A percentile compares a stretch with the other conserved stretches of the same genome.
These are phyloP conservation scores for Oleoguttula mirabilis DNA, from an alignment of 495 filamentous ascomycete genomes.

Conservation along the genomic window DNA sequence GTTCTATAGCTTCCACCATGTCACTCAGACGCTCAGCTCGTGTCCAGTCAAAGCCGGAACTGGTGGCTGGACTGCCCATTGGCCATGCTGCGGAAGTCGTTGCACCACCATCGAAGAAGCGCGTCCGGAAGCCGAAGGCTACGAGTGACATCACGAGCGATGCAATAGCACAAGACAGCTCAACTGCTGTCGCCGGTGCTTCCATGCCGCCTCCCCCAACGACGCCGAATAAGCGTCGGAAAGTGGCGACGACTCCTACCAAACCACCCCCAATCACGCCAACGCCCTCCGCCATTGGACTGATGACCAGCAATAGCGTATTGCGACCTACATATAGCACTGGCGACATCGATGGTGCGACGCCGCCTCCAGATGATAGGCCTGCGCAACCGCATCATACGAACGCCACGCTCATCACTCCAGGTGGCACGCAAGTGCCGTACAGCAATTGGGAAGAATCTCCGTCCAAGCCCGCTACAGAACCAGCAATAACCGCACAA, in stretches of 20 bases:
- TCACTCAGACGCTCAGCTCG: constrained; percentile 27
- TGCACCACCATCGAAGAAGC: constrained; percentile 9
- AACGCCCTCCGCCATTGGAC: constrained; percentile 23
- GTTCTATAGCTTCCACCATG: too few relatives aligned
- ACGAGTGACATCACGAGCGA: constrained; percentile 1
- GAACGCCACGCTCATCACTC: constrained; percentile 70
- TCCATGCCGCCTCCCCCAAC: constrained; percentile 14
- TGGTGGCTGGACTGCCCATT: constrained; percentile 26
- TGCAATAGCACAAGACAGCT: constrained; percentile 5
- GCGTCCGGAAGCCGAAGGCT: constrained; percentile 1
- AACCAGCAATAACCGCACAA: constrained; percentile 35
- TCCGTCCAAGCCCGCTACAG: constrained; percentile 41
- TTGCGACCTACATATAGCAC: constrained; percentile 19
- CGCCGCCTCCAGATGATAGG: constrained; percentile 38
- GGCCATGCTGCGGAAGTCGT: constrained; percentile 8
- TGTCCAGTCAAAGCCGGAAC: constrained; percentile 7
- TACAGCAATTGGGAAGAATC: constrained; percentile 42
- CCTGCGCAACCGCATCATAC: constrained; percentile 52
- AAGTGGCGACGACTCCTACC: constrained; percentile 10
- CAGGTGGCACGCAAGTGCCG: constrained; percentile 58
- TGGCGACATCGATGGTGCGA: constrained; percentile 26
- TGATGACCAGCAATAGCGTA: constrained; percentile 22
- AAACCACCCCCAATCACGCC: constrained; percentile 25
- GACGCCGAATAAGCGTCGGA: constrained; percentile 19
- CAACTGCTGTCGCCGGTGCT: neutral